Base-by-base conservation (phyloP, 1,284 basidiomycete genomes). In the Ceratobasidium sp. region DNA sequence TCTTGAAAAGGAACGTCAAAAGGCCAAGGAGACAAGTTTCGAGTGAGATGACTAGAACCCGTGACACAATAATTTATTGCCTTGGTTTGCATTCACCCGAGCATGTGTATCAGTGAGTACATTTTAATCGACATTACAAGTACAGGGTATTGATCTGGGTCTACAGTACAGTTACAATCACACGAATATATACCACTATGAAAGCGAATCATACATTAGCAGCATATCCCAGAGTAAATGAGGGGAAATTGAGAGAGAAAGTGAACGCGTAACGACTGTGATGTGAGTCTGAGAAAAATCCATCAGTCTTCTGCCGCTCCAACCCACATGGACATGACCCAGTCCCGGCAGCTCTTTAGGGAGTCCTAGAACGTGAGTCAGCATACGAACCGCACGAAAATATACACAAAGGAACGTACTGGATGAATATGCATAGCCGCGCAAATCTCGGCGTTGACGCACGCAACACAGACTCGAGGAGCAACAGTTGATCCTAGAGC, bases 1-100 rank as follows among this genome's bases (percentile, higher is more conserved):
- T 43, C 74, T 90, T 49, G 88, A 91, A 74, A 83, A 83, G 69
- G 85, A 87, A 50, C 82, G 80, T 68, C 80, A 81, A 25, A 25
- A 34, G 27, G 88, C 89, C 74, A 80, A 83, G 57, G 79, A 79
- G 69, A 70, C 57, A 38, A 69, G 47, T 50, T 52, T 69, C 50
- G 47, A 57, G 38, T 57, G 31, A 50, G 38, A 38, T 38, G 34
- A 32, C 27, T 53, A 53, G 50, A 31, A 4, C 10, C 15, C 45
- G 7, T 25, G 17, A n/a, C 27, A 43, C 10, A 3, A 22, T 62
- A 62, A 62, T 29, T 62, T 62, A 62, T 64, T 64, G 42, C 20
- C 20, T 50, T 40, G 22, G 17, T 35, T 20, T 40, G 12, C 32
- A 17, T 25, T 8, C 31, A 20, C 17, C 47, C 17, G 25, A 10